Conservation (phyloP, 495 filamentous ascomycete species). For the Penicillium pancosmium region DNA sequence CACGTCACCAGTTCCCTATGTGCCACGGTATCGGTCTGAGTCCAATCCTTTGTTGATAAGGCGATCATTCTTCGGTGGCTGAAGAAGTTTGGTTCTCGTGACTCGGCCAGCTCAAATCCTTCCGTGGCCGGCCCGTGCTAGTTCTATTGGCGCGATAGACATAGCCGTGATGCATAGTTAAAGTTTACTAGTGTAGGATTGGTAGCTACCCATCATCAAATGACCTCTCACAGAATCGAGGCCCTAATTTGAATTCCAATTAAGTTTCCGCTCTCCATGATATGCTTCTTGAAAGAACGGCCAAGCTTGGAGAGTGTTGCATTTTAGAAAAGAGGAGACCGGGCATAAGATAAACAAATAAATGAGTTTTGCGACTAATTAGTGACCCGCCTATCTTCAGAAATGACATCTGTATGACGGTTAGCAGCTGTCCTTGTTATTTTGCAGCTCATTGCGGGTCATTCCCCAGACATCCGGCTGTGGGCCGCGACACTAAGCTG, state of each 20-base stretch:
- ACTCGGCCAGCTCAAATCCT: background rate
- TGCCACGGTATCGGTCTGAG: background rate
- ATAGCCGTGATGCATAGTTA: background rate
- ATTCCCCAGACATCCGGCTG: slow-evolving; percentile 4
- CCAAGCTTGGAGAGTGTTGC: no score
- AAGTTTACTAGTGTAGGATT: background rate
- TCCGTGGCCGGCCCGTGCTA: slow-evolving; percentile 2
- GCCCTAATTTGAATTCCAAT: background rate
- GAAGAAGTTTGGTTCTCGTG: background rate
- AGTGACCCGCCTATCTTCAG: background rate
- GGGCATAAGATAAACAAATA: no score
- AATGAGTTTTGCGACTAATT: background rate
- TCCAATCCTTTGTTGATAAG: background rate
- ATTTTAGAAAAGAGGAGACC: no score
- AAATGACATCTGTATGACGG: background rate
- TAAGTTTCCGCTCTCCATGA: no score
- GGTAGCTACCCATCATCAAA: background rate
- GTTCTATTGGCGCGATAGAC: slow-evolving; percentile 4
- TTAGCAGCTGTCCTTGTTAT: background rate
- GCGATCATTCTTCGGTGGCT: background rate
- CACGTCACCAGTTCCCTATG: background rate
- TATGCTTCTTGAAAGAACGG: background rate
- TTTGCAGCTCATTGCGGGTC: slow-evolving; percentile 1
- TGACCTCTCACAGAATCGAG: background rate
- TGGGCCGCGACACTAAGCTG: background rate